A percentile compares a stretch with the other conserved stretches of the same genome.
Evolutionary conservation across 2,329 filamentous ascomycete species (phyloP).

Genomic region (Lachnellula occidentalis): DNA sequence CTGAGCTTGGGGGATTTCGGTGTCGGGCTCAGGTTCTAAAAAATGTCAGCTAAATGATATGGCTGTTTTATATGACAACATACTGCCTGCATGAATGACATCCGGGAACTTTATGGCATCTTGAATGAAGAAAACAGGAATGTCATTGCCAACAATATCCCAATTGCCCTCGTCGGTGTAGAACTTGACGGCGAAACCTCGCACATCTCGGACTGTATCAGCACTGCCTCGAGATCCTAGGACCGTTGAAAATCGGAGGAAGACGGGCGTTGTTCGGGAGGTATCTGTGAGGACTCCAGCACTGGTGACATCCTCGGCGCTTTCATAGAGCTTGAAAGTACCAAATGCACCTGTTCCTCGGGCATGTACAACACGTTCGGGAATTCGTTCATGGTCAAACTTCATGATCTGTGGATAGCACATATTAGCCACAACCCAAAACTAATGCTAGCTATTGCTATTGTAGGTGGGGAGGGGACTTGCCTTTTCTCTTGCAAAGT

Average conservation of each 20-base stretch:
- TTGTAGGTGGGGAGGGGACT: constrained; percentile 4
- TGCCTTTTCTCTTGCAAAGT: constrained; percentile 69
- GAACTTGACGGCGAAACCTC: constrained; percentile 73
- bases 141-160: constrained; percentile 70
- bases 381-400: constrained; percentile 71
- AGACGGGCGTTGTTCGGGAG: constrained; percentile 59
- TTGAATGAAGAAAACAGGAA: constrained; percentile 71
- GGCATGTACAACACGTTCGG: constrained; percentile 62
- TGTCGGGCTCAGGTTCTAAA: constrained; percentile 63
- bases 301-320: constrained; percentile 55
- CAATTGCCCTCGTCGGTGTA: constrained; percentile 76
- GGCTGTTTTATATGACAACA: constrained; percentile 2
- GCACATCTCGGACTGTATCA: constrained; percentile 78
- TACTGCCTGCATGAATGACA: constrained; percentile 45
- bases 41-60: constrained; percentile 40
- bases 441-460: too few relatives aligned
- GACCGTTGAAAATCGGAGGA: constrained; percentile 74
- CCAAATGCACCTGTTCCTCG: constrained; percentile 60
- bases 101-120: constrained; percentile 72
- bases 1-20: constrained; percentile 66
- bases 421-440: neutral
- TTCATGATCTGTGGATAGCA: constrained; percentile 52
- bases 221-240: constrained; percentile 69
- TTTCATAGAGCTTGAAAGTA: constrained; percentile 60
- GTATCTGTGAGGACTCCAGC: constrained; percentile 65